A percentile compares a stretch with the other conserved stretches of the same genome.
These are phyloP conservation scores for Lichtheimia ornata DNA, from an alignment of 371 early-diverging fungal species.

Conservation along the genomic window DNA sequence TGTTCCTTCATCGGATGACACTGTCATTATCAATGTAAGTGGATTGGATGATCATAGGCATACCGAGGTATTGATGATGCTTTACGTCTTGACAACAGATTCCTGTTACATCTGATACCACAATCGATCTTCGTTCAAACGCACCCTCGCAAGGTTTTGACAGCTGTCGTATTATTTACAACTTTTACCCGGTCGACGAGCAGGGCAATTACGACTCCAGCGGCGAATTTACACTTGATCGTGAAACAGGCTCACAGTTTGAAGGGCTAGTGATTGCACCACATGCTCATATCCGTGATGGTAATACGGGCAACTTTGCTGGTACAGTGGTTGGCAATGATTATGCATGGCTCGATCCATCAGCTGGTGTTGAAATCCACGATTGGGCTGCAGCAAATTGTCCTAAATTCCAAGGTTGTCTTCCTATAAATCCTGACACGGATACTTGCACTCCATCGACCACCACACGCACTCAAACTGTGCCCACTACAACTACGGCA, in stretches of 20 bases:
- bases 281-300: conserved; percentile 15
- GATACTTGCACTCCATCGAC: no score
- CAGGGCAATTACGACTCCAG: conserved; percentile 2
- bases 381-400: conserved; percentile 14
- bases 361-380: conserved; percentile 16
- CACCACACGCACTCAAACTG: no score
- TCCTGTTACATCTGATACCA: conserved; percentile 14
- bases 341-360: conserved; percentile 13
- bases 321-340: conserved; percentile 15
- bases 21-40: conserved; percentile 21
- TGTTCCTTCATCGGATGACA: not conserved
- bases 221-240: conserved; percentile 12
- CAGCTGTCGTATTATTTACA: conserved; percentile 18
- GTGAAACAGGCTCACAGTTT: conserved; percentile 19
- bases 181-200: conserved; percentile 23
- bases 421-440: conserved; percentile 1
- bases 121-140: conserved; percentile 7
- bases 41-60: not conserved
- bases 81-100: conserved; percentile 10
- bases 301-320: conserved; percentile 22
- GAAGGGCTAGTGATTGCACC: conserved; percentile 25
- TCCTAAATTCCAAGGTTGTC: conserved; percentile 14
- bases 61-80: not conserved
- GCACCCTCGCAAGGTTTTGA: conserved; percentile 7
- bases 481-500: no score